phyloP scores from a whole-genome alignment of 106 monocot species.

The Dendrobium chrysotoxum region DNA sequence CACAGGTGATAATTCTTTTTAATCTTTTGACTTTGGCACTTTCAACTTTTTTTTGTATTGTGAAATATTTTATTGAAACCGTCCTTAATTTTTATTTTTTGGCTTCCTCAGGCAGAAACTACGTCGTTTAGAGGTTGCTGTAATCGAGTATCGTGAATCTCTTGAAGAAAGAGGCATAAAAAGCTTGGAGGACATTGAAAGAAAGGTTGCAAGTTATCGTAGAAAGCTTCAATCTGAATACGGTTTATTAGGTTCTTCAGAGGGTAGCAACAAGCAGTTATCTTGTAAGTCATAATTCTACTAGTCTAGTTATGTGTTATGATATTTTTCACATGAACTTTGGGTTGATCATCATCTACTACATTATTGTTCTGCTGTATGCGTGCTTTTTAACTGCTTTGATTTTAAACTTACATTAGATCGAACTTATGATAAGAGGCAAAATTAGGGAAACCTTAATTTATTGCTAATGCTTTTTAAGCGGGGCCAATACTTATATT shows the following conservation, averaged over 20 bases:
- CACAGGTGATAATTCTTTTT: slow-evolving; percentile 42
- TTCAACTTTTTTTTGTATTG: background rate
- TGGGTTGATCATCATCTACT: background rate
- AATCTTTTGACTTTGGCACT: background rate
- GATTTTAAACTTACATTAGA: background rate
- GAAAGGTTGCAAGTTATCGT: slow-evolving; percentile 61
- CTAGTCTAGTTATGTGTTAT: background rate
- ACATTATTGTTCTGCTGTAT: background rate
- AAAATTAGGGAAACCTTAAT: background rate
- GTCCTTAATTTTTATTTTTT: background rate
- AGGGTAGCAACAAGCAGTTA: slow-evolving; percentile 34
- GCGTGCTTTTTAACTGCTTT: background rate
- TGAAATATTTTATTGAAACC: background rate
- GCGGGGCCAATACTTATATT: too few relatives aligned
- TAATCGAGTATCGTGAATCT: slow-evolving; percentile 90
- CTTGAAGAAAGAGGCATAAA: slow-evolving; percentile 76
- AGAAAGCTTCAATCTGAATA: slow-evolving; percentile 69
- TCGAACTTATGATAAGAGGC: background rate
- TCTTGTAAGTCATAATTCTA: slow-evolving; percentile 38
- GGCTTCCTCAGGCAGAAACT: slow-evolving; percentile 63
- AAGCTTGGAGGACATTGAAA: slow-evolving; percentile 80
- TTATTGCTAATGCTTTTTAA: background rate
- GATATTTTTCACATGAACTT: background rate
- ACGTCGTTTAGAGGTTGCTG: slow-evolving; percentile 89
- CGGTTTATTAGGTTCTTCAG: slow-evolving; percentile 61